These are phyloP conservation scores for Gyromitra esculenta DNA, from an alignment of 2,329 filamentous ascomycete genomes.

Conservation along the genomic window DNA sequence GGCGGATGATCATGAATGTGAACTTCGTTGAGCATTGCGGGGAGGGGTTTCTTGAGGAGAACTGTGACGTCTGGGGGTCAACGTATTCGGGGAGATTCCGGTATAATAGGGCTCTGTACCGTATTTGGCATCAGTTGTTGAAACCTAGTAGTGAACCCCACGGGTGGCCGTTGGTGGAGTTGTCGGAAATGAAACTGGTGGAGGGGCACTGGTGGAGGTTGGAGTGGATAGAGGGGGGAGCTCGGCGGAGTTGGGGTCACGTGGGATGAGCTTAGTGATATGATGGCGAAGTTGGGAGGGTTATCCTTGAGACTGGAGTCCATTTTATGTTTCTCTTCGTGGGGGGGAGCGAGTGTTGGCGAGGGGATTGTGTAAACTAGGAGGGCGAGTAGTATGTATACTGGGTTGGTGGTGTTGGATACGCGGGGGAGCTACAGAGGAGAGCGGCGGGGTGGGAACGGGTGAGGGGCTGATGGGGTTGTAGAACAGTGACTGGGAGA, in stretches of 20 bases:
- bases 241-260: no score
- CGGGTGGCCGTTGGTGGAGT: neutral
- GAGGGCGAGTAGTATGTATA: constrained; percentile 29
- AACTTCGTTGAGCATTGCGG: no score
- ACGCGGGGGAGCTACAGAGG: constrained; percentile 7
- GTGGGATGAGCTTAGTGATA: no score
- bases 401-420: constrained; percentile 8
- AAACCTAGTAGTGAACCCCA: neutral
- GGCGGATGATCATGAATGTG: no score
- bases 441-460: constrained; percentile 15
- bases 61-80: no score
- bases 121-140: neutral
- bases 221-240: neutral
- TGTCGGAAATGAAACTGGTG: no score
- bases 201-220: neutral
- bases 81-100: neutral
- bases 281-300: no score
- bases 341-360: no score
- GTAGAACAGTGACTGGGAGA: constrained; percentile 3
- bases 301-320: no score
- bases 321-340: no score
- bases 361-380: no score
- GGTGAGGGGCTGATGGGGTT: constrained; percentile 25
- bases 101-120: constrained; percentile 1
- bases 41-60: no score